Percentiles rank a stretch among this genome's conserved stretches.
Evolutionary conservation across 1,284 basidiomycete genomes (phyloP).

Genomic region (Neonothopanus nambi): DNA sequence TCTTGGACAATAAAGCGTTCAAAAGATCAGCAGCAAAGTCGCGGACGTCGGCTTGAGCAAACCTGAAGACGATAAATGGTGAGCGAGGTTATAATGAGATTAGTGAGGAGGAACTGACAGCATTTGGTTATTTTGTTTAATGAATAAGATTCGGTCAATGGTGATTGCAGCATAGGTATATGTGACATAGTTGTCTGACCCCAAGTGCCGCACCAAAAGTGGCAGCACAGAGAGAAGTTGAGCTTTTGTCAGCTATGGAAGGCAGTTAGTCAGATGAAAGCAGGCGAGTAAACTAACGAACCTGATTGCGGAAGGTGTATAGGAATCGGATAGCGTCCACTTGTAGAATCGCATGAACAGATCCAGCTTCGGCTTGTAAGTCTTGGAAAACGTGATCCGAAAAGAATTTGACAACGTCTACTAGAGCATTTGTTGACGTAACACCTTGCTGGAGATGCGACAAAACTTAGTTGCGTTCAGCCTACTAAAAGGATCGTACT

Average conservation of each 20-base stretch:
- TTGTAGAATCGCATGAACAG: conserved; percentile 87
- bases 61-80: conserved; percentile 55
- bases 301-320: conserved; percentile 94
- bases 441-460: conserved; percentile 74
- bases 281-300: conserved; percentile 29
- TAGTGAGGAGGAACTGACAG: conserved; percentile 47
- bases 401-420: conserved; percentile 96
- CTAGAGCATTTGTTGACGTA: conserved; percentile 88
- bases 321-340: conserved; percentile 96
- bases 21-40: conserved; percentile 80
- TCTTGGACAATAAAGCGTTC: conserved; percentile 77
- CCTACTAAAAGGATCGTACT: conserved; percentile 20
- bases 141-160: conserved; percentile 86
- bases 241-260: conserved; percentile 81
- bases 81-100: background rate
- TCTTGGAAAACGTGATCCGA: conserved; percentile 90
- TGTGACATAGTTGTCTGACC: conserved; percentile 80
- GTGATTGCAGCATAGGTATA: conserved; percentile 93
- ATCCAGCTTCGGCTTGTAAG: conserved; percentile 69
- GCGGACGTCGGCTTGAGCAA: conserved; percentile 84
- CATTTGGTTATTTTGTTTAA: conserved; percentile 74
- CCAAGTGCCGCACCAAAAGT: conserved; percentile 83
- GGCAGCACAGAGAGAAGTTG: conserved; percentile 93
- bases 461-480: conserved; percentile 3
- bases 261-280: background rate